A percentile compares a stretch with the other conserved stretches of the same genome.
phyloP scores from a whole-genome alignment of 805 yeast genomes.

The Isabelozyma pseudorhagii region DNA sequence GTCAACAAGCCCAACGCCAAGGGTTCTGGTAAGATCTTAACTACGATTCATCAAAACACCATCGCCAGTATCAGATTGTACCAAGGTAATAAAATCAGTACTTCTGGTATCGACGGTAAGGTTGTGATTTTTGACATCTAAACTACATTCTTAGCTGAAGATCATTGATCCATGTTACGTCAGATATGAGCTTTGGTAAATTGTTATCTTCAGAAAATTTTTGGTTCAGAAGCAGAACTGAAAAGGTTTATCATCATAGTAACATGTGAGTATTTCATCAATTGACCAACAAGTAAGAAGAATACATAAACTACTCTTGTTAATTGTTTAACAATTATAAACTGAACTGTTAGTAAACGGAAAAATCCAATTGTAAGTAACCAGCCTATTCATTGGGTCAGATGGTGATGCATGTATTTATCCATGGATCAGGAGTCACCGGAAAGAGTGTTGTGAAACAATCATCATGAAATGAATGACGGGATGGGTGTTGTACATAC shows the following conservation, averaged over 20 bases:
- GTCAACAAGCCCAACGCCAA: slow-evolving; percentile 37
- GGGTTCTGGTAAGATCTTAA: slow-evolving; percentile 42
- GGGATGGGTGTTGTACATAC: not conserved
- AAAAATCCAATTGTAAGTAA: slow-evolving; percentile 5
- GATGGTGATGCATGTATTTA: slow-evolving; percentile 96
- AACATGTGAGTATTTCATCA: slow-evolving; percentile 6
- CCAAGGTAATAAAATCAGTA: slow-evolving; percentile 46
- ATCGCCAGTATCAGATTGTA: slow-evolving; percentile 62
- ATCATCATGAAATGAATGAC: slow-evolving; percentile 20
- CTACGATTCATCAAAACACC: slow-evolving; percentile 89
- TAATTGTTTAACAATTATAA: not conserved
- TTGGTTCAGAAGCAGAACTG: slow-evolving; percentile 98
- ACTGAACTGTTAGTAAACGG: not conserved
- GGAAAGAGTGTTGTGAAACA: slow-evolving; percentile 29
- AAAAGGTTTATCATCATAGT: slow-evolving; percentile 64
- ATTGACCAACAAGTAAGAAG: not conserved
- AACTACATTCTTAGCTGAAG: not conserved
- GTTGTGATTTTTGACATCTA: slow-evolving; percentile 63
- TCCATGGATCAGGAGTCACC: slow-evolving; percentile 78
- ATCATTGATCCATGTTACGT: slow-evolving; percentile 9
- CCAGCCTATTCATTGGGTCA: slow-evolving; percentile 41
- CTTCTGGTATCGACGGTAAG: slow-evolving; percentile 88
- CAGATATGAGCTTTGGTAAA: slow-evolving; percentile 63
- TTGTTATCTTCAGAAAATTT: slow-evolving; percentile 67
- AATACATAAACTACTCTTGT: not conserved